These are phyloP conservation scores for Eutypella sp. DNA, from an alignment of 2,329 filamentous ascomycete genomes.

Conservation along the genomic window DNA sequence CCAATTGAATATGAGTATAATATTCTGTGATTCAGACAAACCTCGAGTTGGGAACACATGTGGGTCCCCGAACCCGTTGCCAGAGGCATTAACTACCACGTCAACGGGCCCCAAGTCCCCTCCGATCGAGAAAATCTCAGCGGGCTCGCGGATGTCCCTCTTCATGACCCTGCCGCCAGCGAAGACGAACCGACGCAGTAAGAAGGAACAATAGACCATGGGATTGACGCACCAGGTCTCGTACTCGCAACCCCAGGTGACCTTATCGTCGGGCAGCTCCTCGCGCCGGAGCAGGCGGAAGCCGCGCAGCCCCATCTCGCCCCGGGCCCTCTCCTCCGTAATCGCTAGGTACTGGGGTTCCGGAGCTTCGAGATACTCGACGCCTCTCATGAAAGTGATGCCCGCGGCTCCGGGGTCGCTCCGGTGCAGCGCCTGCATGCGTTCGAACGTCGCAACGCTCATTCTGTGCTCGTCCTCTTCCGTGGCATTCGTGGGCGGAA, in stretches of 20 bases:
- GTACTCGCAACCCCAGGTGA: slow-evolving; percentile 45
- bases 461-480: slow-evolving; percentile 38
- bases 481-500: slow-evolving; percentile 33
- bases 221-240: slow-evolving; percentile 51
- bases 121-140: slow-evolving; percentile 35
- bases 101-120: slow-evolving; percentile 22
- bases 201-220: slow-evolving; percentile 47
- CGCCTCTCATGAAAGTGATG: slow-evolving; percentile 42
- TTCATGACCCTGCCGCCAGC: slow-evolving; percentile 31
- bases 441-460: slow-evolving; percentile 36
- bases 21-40: slow-evolving; percentile 14
- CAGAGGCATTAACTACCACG: slow-evolving; percentile 41
- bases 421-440: slow-evolving; percentile 32
- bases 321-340: slow-evolving; percentile 24
- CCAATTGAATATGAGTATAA: background rate
- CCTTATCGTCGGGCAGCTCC: slow-evolving; percentile 37
- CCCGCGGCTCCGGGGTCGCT: slow-evolving; percentile 36
- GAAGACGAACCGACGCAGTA: slow-evolving; percentile 37
- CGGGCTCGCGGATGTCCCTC: slow-evolving; percentile 30
- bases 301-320: slow-evolving; percentile 29
- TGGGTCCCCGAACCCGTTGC: slow-evolving; percentile 38
- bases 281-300: slow-evolving; percentile 31
- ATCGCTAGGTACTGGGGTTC: slow-evolving; percentile 33
- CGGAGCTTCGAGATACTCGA: slow-evolving; percentile 49
- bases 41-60: slow-evolving; percentile 39